These are phyloP conservation scores for Rubroshorea leprosula DNA, from an alignment of 345 rosid genomes.

Conservation along the genomic window DNA sequence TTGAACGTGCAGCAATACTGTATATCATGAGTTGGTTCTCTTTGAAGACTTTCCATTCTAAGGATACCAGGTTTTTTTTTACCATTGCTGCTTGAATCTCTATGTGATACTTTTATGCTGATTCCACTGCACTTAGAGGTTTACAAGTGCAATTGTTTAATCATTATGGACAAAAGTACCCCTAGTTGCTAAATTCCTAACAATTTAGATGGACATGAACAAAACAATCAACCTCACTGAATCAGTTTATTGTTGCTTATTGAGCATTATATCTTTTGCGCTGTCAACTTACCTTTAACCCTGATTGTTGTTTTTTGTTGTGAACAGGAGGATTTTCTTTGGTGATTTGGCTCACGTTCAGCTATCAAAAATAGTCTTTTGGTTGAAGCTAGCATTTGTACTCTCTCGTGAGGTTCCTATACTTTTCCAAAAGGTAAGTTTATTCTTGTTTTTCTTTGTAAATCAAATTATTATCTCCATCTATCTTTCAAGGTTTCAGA, in stretches of 20 bases:
- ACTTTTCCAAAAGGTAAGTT: conserved; percentile 67
- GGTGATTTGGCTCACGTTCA: conserved; percentile 51
- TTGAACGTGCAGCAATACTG: conserved; percentile 66
- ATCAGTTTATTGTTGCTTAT: neutral
- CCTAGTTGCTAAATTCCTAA: neutral
- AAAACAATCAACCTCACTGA: neutral
- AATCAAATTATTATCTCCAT: neutral
- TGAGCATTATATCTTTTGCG: conserved; percentile 4
- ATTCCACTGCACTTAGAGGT: neutral
- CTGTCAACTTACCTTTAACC: conserved; percentile 6
- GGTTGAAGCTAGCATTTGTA: conserved; percentile 75
- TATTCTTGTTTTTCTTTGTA: neutral
- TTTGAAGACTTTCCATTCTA: conserved; percentile 43
- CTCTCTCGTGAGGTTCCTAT: conserved; percentile 71
- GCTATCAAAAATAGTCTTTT: conserved; percentile 45
- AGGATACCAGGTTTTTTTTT: conserved; percentile 50
- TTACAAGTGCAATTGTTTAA: neutral
- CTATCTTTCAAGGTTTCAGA: neutral
- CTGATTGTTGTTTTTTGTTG: conserved; percentile 16
- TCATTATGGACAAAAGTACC: neutral
- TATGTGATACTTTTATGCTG: neutral
- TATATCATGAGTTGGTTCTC: conserved; percentile 58
- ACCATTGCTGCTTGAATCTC: conserved; percentile 1
- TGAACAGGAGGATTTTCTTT: conserved; percentile 67
- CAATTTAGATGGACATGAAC: neutral